A percentile compares a stretch with the other conserved stretches of the same genome.
These are phyloP conservation scores for Termitomyces heimii DNA, from an alignment of 768 basidiomycete genomes.

Conservation along the genomic window DNA sequence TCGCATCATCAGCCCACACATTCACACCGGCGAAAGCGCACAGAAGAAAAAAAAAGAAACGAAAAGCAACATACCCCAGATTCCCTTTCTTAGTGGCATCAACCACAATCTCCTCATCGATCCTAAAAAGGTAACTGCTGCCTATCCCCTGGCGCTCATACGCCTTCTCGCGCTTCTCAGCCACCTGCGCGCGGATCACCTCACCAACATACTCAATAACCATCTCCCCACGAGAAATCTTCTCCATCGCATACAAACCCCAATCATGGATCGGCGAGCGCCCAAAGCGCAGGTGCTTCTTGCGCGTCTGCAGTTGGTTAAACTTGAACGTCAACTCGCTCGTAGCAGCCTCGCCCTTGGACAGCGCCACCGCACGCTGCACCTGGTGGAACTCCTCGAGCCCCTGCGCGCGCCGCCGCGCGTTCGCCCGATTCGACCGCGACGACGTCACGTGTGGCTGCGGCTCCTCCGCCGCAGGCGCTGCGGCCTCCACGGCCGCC, in stretches of 20 bases:
- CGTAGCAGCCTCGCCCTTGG: constrained; percentile 61
- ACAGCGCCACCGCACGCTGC: constrained; percentile 70
- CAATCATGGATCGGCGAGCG: constrained; percentile 97
- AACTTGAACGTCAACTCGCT: constrained; percentile 86
- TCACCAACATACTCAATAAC: constrained; percentile 99
- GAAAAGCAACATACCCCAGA: constrained; percentile 68
- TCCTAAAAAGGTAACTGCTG: constrained; percentile 94
- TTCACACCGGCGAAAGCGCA: not conserved
- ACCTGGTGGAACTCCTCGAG: constrained; percentile 94
- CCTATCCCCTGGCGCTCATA: constrained; percentile 98
- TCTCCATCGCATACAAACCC: constrained; percentile 98
- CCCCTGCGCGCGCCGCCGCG: constrained; percentile 85
- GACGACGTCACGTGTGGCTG: constrained; percentile 65
- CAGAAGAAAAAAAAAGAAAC: not conserved
- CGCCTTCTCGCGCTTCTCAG: constrained; percentile 94
- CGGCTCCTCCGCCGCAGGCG: constrained; percentile 38
- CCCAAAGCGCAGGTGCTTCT: constrained; percentile 96
- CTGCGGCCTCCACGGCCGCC: constrained; percentile 27
- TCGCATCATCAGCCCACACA: constrained; percentile 7
- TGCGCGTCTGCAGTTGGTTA: constrained; percentile 95
- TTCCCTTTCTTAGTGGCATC: constrained; percentile 99
- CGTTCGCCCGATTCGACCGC: constrained; percentile 87
- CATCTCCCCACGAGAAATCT: constrained; percentile 92
- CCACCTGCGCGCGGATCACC: constrained; percentile 90
- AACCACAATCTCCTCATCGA: constrained; percentile 96